Evolutionary conservation across 805 yeast species (phyloP).

Genomic region (Starmerella geochares): DNA sequence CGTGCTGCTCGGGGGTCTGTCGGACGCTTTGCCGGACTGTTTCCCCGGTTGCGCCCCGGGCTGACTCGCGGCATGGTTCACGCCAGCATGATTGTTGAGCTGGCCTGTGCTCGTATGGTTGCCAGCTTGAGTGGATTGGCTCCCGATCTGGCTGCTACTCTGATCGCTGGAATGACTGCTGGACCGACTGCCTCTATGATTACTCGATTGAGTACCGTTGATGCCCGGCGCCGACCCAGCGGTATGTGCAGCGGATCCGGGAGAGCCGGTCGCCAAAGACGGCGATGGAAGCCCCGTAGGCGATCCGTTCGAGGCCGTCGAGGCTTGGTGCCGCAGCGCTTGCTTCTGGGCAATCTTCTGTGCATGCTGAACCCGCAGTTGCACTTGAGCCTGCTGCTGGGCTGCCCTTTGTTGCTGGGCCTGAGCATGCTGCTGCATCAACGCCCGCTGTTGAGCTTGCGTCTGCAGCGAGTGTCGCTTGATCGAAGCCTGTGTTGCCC

Average conservation of each 20-base stretch:
- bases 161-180: not conserved
- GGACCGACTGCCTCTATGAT: not conserved
- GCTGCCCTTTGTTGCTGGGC: constrained; percentile 21
- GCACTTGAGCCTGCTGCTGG: constrained; percentile 8
- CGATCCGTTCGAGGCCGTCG: too few species aligned
- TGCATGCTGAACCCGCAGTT: constrained; percentile 6
- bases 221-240: not conserved
- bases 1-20: not conserved
- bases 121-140: too few species aligned
- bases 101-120: too few species aligned
- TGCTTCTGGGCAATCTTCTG: constrained; percentile 2
- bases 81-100: too few species aligned
- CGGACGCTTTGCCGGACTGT: not conserved
- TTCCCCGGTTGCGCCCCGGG: not conserved
- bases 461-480: constrained; percentile 32
- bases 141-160: not conserved
- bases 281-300: too few species aligned
- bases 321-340: constrained; percentile 1
- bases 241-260: not conserved
- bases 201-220: not conserved
- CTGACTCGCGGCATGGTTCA: not conserved
- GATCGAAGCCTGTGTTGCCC: constrained; percentile 34
- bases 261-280: too few species aligned
- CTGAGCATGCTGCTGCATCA: constrained; percentile 19
- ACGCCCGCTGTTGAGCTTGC: constrained; percentile 30